Conservation (phyloP, 2,329 filamentous ascomycete genomes). For the Didymella lethalis region DNA sequence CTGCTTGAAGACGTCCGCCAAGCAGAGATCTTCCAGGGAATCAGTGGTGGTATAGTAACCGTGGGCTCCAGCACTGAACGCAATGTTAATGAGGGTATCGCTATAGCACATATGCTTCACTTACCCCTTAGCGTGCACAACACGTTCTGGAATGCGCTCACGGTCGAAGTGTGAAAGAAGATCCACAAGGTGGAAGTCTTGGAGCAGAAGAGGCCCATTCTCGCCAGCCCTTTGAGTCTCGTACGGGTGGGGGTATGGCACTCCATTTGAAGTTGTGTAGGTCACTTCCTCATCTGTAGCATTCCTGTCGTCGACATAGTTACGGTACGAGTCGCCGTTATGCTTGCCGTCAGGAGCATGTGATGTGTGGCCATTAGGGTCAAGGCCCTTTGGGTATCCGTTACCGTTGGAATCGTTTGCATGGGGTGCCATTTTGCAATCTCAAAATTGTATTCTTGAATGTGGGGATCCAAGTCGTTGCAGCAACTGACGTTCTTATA, state of each 20-base stretch:
- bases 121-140: conserved; percentile 42
- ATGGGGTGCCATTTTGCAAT: conserved; percentile 18
- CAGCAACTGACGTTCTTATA: conserved; percentile 6
- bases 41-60: conserved; percentile 59
- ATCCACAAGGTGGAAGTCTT: conserved; percentile 61
- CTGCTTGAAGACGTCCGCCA: conserved; percentile 60
- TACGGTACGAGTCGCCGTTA: conserved; percentile 51
- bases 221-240: conserved; percentile 64
- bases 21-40: conserved; percentile 55
- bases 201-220: conserved; percentile 65
- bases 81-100: background rate
- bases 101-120: background rate
- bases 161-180: conserved; percentile 61
- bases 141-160: conserved; percentile 60
- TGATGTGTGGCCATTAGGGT: conserved; percentile 23
- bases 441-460: background rate
- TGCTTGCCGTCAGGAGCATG: conserved; percentile 33
- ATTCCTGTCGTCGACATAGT: conserved; percentile 57
- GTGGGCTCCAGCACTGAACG: conserved; percentile 54
- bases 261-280: conserved; percentile 66
- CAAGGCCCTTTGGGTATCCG: conserved; percentile 22
- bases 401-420: conserved; percentile 18
- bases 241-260: conserved; percentile 65
- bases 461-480: too few species aligned
- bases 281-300: conserved; percentile 55